Base-by-base conservation (phyloP, 2,329 filamentous ascomycete genomes). In the Fusarium verticillioides region DNA sequence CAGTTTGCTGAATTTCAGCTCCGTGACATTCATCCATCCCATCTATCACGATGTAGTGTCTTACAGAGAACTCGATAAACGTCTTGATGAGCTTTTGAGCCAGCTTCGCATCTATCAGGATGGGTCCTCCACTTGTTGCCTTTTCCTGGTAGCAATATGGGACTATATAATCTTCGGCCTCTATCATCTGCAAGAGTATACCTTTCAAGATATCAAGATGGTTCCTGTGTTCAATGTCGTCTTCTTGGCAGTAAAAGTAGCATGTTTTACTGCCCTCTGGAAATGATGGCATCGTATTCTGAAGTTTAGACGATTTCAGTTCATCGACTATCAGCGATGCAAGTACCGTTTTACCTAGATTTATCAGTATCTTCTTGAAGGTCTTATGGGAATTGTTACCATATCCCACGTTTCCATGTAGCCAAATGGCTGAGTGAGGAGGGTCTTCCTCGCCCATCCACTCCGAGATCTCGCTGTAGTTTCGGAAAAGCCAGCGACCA, bases 201-300 rank as follows among this genome's bases (percentile, higher is more conserved):
- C 65, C 65, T 3, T 62, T 68, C 0, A 68, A 7, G 1, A 68
- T 9, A 15, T 67, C 65, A 0, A 67, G n/a, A 2, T 68, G 16
- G 1, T 0, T 54, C 0, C 3, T n/a, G 4, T 49, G 63, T n/a
- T 68, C 65, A 3, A 32, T 36, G 1, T 67, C 23, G 0, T 67
- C 13, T 2, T 68, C 54, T 30, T 67, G 63, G 2, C 65, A 68
- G n/a, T 68, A 68, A 21, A 68, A 68, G 5, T 53, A 68, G 9
- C 46, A 54, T 4, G 26, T n/a, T 5, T 34, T 61, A 9, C 53
- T 61, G 2, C 2, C 36, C 1, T 23, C 18, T 12, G 63, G 65
- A 9, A 53, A 50, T 0, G 34, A 46, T 2, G 39, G 18, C 4
- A 15, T 18, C 0, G 5, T 39, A 8, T 47, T 26, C 13, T 40